Conservation (phyloP, 371 early-diverging fungal species). For the Mucor lusitanicus region DNA sequence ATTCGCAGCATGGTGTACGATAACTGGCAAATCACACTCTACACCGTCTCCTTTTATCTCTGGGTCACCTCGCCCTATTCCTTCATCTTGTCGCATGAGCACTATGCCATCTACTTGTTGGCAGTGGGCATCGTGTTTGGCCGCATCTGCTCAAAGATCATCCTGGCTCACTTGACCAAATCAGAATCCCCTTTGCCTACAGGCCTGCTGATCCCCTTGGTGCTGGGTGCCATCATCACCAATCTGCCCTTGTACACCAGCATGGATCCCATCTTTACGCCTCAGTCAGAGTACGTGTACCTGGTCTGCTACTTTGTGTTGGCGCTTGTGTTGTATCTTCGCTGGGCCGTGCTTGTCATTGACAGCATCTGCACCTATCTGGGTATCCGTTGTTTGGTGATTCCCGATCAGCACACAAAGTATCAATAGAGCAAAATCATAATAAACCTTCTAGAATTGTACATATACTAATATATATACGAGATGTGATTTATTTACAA, state of each 20-base stretch:
- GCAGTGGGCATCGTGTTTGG: slow-evolving; percentile 86
- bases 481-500: not conserved
- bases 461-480: not conserved
- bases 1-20: slow-evolving; percentile 60
- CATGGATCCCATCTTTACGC: slow-evolving; percentile 56
- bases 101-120: slow-evolving; percentile 72
- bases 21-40: slow-evolving; percentile 66
- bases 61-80: slow-evolving; percentile 78
- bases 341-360: slow-evolving; percentile 85
- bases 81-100: slow-evolving; percentile 61
- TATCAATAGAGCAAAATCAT: slow-evolving; percentile 7
- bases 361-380: slow-evolving; percentile 84
- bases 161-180: slow-evolving; percentile 85
- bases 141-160: slow-evolving; percentile 87
- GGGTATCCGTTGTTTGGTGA: slow-evolving; percentile 82
- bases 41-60: slow-evolving; percentile 54
- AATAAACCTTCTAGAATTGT: not conserved
- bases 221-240: slow-evolving; percentile 71
- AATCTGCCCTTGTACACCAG: slow-evolving; percentile 52
- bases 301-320: slow-evolving; percentile 64
- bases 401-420: slow-evolving; percentile 44
- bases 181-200: slow-evolving; percentile 78
- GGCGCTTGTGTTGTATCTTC: slow-evolving; percentile 68
- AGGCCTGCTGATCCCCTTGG: slow-evolving; percentile 71
- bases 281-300: slow-evolving; percentile 63